A percentile compares a stretch with the other conserved stretches of the same genome.
phyloP scores from a whole-genome alignment of 164 flowering plant species.

The grape (Vitis vinifera) region DNA sequence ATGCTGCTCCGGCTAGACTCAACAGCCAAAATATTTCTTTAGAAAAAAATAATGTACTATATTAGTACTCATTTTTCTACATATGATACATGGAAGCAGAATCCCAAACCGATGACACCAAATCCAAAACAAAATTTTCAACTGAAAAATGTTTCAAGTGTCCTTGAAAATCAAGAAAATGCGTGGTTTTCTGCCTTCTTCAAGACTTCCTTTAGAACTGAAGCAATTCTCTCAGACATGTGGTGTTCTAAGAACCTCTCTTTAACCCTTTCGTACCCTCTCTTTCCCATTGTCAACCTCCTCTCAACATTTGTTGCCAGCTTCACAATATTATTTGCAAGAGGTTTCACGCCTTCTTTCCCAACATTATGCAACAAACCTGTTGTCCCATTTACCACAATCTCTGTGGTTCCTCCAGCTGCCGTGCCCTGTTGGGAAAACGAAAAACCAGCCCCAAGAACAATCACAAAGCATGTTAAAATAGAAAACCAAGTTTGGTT shows the following conservation, averaged over 20 bases:
- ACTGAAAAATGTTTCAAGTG: neutral
- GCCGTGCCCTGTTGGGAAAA: constrained; percentile 74
- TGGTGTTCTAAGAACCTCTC: constrained; percentile 76
- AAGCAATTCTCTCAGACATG: constrained; percentile 77
- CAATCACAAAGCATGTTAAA: neutral
- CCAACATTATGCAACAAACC: constrained; percentile 86
- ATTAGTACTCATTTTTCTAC: too few relatives aligned
- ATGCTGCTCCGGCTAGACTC: too few relatives aligned
- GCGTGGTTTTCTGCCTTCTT: constrained; percentile 32
- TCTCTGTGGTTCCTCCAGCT: constrained; percentile 96
- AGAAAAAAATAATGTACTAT: too few relatives aligned
- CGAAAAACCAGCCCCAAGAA: neutral
- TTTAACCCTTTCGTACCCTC: constrained; percentile 83
- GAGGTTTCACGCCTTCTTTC: constrained; percentile 69
- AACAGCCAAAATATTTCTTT: too few relatives aligned
- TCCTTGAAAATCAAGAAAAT: constrained; percentile 1
- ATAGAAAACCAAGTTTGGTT: neutral
- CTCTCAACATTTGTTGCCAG: constrained; percentile 60
- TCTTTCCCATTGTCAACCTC: constrained; percentile 80
- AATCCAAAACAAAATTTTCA: neutral
- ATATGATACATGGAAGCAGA: too few relatives aligned
- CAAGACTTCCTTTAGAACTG: constrained; percentile 74
- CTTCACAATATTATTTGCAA: constrained; percentile 74
- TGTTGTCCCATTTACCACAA: constrained; percentile 82
- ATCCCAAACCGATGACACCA: too few relatives aligned